These are phyloP conservation scores for Puccinellia tenuiflora DNA, from an alignment of 176 grass and related monocot genomes.

Conservation along the genomic window DNA sequence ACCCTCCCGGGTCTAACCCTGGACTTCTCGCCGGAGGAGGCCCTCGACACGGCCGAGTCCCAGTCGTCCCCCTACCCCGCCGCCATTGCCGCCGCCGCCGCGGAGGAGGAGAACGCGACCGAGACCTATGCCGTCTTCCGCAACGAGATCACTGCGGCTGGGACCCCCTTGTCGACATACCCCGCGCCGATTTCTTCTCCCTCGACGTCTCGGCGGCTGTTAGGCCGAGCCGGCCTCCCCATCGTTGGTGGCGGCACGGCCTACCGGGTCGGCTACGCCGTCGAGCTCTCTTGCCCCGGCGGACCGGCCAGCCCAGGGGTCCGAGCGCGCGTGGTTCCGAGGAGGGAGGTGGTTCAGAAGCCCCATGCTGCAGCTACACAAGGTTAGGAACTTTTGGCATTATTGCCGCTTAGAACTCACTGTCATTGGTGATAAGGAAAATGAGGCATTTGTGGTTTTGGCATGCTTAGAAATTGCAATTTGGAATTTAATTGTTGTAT, in stretches of 20 bases:
- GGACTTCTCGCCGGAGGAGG: constrained; percentile 23
- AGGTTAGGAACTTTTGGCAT: constrained; percentile 41
- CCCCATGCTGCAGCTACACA: constrained; percentile 98
- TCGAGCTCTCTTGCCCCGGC: not conserved
- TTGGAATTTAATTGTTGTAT: not conserved
- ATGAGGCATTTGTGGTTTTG: not conserved
- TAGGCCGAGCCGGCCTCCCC: not conserved
- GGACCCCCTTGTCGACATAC: constrained; percentile 39
- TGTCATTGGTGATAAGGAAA: not conserved
- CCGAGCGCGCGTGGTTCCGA: constrained; percentile 77
- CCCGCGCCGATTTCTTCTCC: constrained; percentile 67
- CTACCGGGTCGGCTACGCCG: not conserved
- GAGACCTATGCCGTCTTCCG: constrained; percentile 68
- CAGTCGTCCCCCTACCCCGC: not conserved
- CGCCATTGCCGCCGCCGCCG: not conserved
- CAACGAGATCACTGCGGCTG: constrained; percentile 63
- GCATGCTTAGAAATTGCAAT: not conserved
- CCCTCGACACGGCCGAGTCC: not conserved
- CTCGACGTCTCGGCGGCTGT: constrained; percentile 41
- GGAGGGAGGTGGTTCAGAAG: constrained; percentile 64
- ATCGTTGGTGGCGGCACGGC: not conserved
- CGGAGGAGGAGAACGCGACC: constrained; percentile 24
- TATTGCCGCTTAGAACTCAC: not conserved
- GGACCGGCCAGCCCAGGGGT: constrained; percentile 41
- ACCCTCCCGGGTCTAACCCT: constrained; percentile 41